A percentile compares a stretch with the other conserved stretches of the same genome.
phyloP scores from a whole-genome alignment of 2,329 filamentous ascomycete species.

The Hymenoscyphus salicellus region DNA sequence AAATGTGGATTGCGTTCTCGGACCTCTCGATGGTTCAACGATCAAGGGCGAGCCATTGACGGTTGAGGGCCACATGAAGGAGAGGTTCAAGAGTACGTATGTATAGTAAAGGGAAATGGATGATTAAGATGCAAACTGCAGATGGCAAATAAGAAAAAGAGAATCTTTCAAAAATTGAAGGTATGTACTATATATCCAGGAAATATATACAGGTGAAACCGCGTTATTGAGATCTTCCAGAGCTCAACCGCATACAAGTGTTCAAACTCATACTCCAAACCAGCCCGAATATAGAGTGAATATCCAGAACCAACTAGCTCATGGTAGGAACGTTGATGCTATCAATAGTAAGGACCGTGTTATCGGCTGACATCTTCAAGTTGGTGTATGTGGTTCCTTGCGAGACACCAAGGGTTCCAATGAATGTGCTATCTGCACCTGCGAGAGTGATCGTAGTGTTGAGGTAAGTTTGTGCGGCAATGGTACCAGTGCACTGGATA shows the following conservation, averaged over 20 bases:
- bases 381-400: slow-evolving; percentile 38
- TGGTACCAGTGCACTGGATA: slow-evolving; percentile 43
- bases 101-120: slow-evolving; percentile 21
- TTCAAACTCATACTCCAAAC: not conserved
- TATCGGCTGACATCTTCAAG: slow-evolving; percentile 36
- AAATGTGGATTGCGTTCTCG: slow-evolving; percentile 44
- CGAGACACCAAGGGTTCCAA: slow-evolving; percentile 30
- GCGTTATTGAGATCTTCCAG: not conserved
- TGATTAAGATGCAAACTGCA: not conserved
- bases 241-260: not conserved
- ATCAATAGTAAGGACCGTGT: slow-evolving; percentile 40
- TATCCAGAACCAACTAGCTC: slow-evolving; percentile 9
- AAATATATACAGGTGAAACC: not conserved
- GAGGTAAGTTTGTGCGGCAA: slow-evolving; percentile 39
- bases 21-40: slow-evolving; percentile 25
- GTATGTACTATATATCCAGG: not conserved
- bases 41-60: slow-evolving; percentile 21
- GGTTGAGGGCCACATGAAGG: slow-evolving; percentile 32
- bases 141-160: too few relatives aligned
- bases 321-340: slow-evolving; percentile 39
- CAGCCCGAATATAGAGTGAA: not conserved
- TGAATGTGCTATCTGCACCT: slow-evolving; percentile 35
- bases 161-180: not conserved
- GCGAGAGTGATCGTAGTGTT: slow-evolving; percentile 42
- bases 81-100: slow-evolving; percentile 30